Evolutionary conservation across 2,329 filamentous ascomycete genomes (phyloP), one percentile per base, ranked within the genome.

Genomic region (Scedosporium dehoogii): DNA sequence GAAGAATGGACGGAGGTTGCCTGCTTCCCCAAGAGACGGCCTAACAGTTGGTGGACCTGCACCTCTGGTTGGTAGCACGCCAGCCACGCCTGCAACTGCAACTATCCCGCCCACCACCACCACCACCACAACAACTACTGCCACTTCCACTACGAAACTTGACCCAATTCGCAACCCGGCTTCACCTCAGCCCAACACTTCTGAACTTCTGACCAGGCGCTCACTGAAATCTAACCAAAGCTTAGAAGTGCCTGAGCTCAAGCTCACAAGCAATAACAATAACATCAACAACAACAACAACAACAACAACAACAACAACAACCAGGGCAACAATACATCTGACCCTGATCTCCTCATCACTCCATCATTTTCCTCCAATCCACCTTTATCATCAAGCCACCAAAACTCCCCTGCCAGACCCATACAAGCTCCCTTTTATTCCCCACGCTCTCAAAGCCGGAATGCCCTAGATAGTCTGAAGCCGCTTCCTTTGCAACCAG

Each of bases 151-250:
- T 56, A 55, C 67, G 12, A 65, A 60, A 12, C 25, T 18, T 42
- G 55, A 60, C 63, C 64, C 68, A 66, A 51, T 71, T 67, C 67
- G 6, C 72, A 77, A 64, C 72, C 79, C 38, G 3, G 46, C 59
- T 25, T 60, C 59, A 21, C 48, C 59, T 51, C 59, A 60, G 59
- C 5, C 59, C n/a, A 60, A 44, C 9, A 51, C 59, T 18, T 60
- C 59, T 16, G 59, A 61, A 16, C 59, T 61, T n/a, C 78, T 76
- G 76, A 71, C 73, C 62, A 70, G 78, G 58, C 73, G 78, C 57
- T 77, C 75, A 29, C 69, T 75, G 14, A 79, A 75, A 66, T 71
- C 73, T 57, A 76, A 79, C 63, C 72, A 72, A 53, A 72, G 68
- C 62, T 62, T 76, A 18, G 71, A 72, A 14, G 71, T 79, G 1